A percentile compares a stretch with the other conserved stretches of the same genome.
These are phyloP conservation scores for Colletotrichum godetiae DNA, from an alignment of 2,329 filamentous ascomycete genomes.

Conservation along the genomic window DNA sequence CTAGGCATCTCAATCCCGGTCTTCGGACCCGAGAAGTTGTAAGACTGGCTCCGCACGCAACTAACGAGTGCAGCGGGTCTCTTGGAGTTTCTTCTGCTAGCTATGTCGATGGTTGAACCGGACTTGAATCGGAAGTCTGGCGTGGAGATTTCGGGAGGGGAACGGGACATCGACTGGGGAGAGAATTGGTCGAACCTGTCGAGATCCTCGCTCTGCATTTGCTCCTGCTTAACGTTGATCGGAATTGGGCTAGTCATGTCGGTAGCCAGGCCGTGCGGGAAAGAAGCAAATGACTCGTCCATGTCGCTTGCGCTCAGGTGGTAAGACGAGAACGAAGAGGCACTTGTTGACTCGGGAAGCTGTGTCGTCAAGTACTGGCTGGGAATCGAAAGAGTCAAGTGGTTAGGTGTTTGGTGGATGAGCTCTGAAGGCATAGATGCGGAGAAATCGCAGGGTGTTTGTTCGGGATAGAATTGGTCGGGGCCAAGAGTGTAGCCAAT, in stretches of 20 bases:
- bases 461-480: constrained; percentile 24
- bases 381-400: constrained; percentile 34
- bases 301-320: constrained; percentile 26
- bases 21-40: constrained; percentile 51
- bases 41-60: constrained; percentile 57
- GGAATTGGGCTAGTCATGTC: constrained; percentile 23
- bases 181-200: constrained; percentile 43
- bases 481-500: constrained; percentile 24
- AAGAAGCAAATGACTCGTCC: constrained; percentile 6
- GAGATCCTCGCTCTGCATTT: constrained; percentile 22
- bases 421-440: constrained; percentile 18
- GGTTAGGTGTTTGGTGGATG: constrained; percentile 14
- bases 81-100: constrained; percentile 62
- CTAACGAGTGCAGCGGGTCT: constrained; percentile 60
- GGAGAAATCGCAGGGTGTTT: constrained; percentile 33
- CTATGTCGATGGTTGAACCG: constrained; percentile 64
- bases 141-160: constrained; percentile 38
- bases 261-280: constrained; percentile 14
- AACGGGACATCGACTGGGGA: constrained; percentile 43
- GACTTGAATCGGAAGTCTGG: constrained; percentile 57
- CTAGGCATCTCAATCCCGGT: constrained; percentile 60
- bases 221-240: constrained; percentile 38
- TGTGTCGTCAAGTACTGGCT: constrained; percentile 22
- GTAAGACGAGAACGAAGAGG: constrained; percentile 28
- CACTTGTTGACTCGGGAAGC: constrained; percentile 21